Evolutionary conservation across 441 rosid species (phyloP).

Genomic region (Arabidopsis lyrata): DNA sequence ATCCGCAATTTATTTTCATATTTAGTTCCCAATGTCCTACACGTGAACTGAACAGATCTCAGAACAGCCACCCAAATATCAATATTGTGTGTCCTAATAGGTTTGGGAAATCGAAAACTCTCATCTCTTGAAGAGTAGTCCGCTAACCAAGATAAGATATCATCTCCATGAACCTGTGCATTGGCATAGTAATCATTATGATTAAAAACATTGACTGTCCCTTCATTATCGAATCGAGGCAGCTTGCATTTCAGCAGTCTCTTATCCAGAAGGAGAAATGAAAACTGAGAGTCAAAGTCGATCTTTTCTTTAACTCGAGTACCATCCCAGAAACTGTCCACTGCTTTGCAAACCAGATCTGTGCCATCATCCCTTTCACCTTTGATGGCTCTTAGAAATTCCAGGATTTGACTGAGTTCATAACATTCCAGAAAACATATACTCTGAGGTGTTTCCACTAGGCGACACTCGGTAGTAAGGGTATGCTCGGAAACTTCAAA

Average conservation of each 20-base stretch:
- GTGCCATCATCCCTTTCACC: slow-evolving; percentile 14
- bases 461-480: not conserved
- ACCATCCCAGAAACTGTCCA: slow-evolving; percentile 1
- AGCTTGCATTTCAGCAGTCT: slow-evolving; percentile 15
- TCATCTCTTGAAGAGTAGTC: not conserved
- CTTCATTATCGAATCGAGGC: slow-evolving; percentile 16
- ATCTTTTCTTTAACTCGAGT: slow-evolving; percentile 25
- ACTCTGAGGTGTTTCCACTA: slow-evolving; percentile 19
- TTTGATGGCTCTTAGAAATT: not conserved
- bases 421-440: slow-evolving; percentile 7
- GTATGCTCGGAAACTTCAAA: not conserved
- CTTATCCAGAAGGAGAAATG: slow-evolving; percentile 27
- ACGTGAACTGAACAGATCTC: slow-evolving; percentile 5
- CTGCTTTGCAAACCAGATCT: slow-evolving; percentile 20
- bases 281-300: not conserved
- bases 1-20: not conserved
- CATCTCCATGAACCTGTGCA: slow-evolving; percentile 2
- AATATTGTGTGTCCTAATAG: not conserved
- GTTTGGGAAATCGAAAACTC: slow-evolving; percentile 4
- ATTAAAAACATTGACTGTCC: not conserved
- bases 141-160: slow-evolving; percentile 18
- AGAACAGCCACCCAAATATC: slow-evolving; percentile 32
- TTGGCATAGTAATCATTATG: slow-evolving; percentile 1
- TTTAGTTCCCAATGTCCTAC: slow-evolving; percentile 2
- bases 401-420: slow-evolving; percentile 8